phyloP scores from a whole-genome alignment of 192 early-diverging fungal species.

The Pilobolus umbonatus region DNA sequence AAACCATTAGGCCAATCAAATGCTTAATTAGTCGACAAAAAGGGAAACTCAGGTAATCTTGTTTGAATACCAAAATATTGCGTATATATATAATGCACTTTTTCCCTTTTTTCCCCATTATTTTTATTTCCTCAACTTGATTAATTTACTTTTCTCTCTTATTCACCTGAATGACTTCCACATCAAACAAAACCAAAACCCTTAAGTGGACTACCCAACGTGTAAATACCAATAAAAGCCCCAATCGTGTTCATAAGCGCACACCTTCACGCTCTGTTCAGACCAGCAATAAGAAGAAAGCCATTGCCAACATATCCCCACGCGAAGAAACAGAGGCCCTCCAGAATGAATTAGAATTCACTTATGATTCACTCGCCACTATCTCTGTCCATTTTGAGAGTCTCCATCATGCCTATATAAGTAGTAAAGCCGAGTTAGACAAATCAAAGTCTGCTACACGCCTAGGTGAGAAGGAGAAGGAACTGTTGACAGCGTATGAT shows the following conservation, averaged over 20 bases:
- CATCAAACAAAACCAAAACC: neutral
- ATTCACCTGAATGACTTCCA: constrained; percentile 4
- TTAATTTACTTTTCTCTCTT: neutral
- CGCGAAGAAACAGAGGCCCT: constrained; percentile 16
- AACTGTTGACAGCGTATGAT: constrained; percentile 33
- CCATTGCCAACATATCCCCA: neutral
- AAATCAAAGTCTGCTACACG: constrained; percentile 14
- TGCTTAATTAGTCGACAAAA: too few relatives aligned
- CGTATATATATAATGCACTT: neutral
- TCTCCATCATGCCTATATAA: constrained; percentile 24
- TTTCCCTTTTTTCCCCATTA: neutral
- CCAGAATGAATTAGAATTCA: constrained; percentile 27
- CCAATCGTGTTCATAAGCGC: constrained; percentile 6
- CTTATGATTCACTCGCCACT: constrained; percentile 27
- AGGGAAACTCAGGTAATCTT: too few relatives aligned
- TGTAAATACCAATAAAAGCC: neutral
- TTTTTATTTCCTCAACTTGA: neutral
- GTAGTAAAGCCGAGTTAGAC: constrained; percentile 21
- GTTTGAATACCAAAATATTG: neutral
- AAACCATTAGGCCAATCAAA: too few relatives aligned
- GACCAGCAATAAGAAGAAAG: neutral
- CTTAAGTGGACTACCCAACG: constrained; percentile 10
- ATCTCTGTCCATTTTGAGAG: constrained; percentile 32
- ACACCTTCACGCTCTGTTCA: neutral
- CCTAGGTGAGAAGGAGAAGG: constrained; percentile 26